phyloP scores from a whole-genome alignment of 495 filamentous ascomycete genomes.

The Penicillium waksmanii region DNA sequence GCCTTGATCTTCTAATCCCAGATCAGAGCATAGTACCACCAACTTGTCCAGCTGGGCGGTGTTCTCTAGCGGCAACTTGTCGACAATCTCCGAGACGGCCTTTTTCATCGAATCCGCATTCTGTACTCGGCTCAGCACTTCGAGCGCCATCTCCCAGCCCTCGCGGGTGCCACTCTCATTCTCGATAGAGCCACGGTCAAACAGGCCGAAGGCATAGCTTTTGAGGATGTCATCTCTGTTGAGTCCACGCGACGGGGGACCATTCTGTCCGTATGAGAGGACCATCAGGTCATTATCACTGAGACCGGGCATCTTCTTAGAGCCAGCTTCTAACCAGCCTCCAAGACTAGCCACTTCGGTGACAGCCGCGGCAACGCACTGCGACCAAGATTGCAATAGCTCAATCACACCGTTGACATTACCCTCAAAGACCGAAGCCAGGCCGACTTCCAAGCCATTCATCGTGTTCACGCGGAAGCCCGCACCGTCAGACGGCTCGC shows the following conservation, averaged over 20 bases:
- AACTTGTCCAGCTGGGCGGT: constrained; percentile 72
- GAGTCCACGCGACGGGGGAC: constrained; percentile 23
- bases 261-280: constrained; percentile 54
- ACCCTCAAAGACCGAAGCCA: constrained; percentile 78
- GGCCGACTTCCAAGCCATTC: constrained; percentile 72
- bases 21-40: constrained; percentile 67
- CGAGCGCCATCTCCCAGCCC: constrained; percentile 86
- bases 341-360: constrained; percentile 75
- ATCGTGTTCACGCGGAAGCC: constrained; percentile 71
- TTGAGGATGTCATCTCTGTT: constrained; percentile 71
- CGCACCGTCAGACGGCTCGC: constrained; percentile 44
- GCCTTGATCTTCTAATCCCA: constrained; percentile 72
- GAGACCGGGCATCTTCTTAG: constrained; percentile 44
- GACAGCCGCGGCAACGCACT: constrained; percentile 73
- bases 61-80: constrained; percentile 65
- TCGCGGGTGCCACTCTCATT: constrained; percentile 51
- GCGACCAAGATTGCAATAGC: constrained; percentile 77
- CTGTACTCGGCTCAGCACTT: constrained; percentile 74
- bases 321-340: constrained; percentile 64
- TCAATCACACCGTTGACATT: constrained; percentile 73
- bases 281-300: constrained; percentile 66
- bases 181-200: constrained; percentile 46
- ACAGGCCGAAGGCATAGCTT: constrained; percentile 66
- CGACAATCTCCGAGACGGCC: constrained; percentile 67
- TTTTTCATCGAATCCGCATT: constrained; percentile 65